Evolutionary conservation across 2,329 filamentous ascomycete species (phyloP).

Genomic region (Lomentospora prolificans): DNA sequence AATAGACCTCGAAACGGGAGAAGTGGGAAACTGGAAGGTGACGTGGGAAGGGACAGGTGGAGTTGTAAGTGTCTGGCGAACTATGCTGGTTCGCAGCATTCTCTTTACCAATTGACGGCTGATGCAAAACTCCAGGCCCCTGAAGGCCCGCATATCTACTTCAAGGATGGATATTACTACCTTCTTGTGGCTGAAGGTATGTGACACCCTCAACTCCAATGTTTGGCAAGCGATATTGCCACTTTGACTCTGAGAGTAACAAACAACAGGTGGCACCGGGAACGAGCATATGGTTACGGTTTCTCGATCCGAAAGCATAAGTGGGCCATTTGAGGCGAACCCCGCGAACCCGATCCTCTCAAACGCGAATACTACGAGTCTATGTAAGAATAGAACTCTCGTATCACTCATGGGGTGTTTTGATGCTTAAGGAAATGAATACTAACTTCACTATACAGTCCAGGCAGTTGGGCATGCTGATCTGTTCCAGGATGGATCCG

Average conservation of each 20-base stretch:
- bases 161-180: slow-evolving; percentile 34
- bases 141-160: slow-evolving; percentile 36
- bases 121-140: slow-evolving; percentile 20
- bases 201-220: too few species aligned
- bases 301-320: slow-evolving; percentile 27
- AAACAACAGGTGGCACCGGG: slow-evolving; percentile 25
- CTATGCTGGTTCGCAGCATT: too few species aligned
- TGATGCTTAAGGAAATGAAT: background rate
- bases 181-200: slow-evolving; percentile 38
- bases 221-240: too few species aligned
- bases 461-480: slow-evolving; percentile 35
- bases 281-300: slow-evolving; percentile 31
- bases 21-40: slow-evolving; percentile 18
- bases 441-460: slow-evolving; percentile 13
- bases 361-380: slow-evolving; percentile 24
- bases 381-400: slow-evolving; percentile 14
- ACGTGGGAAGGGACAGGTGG: slow-evolving; percentile 36
- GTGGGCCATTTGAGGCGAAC: slow-evolving; percentile 32
- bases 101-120: background rate
- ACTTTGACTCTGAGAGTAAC: background rate
- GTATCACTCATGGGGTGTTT: background rate
- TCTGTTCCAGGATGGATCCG: slow-evolving; percentile 30
- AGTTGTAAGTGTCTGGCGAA: too few species aligned
- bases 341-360: slow-evolving; percentile 35
- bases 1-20: slow-evolving; percentile 25